Base-by-base conservation (phyloP, 257 asterid species). In the Nicotiana benthamiana region DNA sequence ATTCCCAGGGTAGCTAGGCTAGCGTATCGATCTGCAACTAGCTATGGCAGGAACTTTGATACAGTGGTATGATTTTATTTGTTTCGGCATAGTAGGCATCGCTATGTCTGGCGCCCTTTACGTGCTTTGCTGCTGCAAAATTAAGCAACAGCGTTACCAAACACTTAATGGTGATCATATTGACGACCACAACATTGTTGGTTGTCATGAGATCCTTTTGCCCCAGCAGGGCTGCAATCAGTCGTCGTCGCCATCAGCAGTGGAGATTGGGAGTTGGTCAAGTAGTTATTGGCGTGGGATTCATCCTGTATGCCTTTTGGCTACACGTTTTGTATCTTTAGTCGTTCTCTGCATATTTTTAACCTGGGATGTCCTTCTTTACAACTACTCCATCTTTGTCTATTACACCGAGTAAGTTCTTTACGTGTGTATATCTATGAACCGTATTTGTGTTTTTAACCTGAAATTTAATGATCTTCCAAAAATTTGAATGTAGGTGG, bases 21-120 rank as follows among this genome's bases (percentile, higher is more conserved):
- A 36, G 43, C 43, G 9, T 36, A 36, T 36, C 9, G 43, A 36
- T 40, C 11, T 40, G 48, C 10, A 36, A 0, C 43, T 36, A 36
- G 43, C 43, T 36, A 67, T 53, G 79, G 79, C 79, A 12, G 56
- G 56, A 51, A 77, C 67, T 11, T 54, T 46, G 28, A 40, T 59
- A 62, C 43, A 61, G 30, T 81, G 84, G 81, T 75, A 75, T 20
- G 84, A 81, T 62, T 75, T 76, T 48, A 53, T 81, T 48, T 81
- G 81, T 81, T 75, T 60, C 8, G 64, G 12, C 3, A 81, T 81
- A 74, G 76, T 75, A 26, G 81, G 80, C 2, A 6, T 43, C 4
- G 62, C 77, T 0, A 24, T 51, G 2, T 27, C 75, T 20, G 84
- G 75, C 5, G 75, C 80, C 24, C 18, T 75, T n/a, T 75, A 48